Evolutionary conservation across 495 filamentous ascomycete species (phyloP), one percentile per base, ranked within the genome.

Genomic region (Talaromyces ruber): DNA sequence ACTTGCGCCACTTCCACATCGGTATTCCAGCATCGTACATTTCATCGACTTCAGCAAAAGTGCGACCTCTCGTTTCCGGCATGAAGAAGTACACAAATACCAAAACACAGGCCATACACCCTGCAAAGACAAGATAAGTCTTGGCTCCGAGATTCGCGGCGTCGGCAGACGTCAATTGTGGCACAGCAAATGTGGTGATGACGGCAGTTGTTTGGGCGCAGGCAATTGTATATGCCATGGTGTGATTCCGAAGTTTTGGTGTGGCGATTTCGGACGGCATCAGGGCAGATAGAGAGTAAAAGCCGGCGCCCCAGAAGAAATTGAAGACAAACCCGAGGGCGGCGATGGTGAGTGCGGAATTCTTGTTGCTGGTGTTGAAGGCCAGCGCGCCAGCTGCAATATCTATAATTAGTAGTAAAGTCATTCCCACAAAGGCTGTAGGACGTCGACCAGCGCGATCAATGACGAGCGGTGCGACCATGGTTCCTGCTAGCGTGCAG

Each of bases 31-130:
- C 74, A 65, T 77, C 78, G 59, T 82, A 83, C 73, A 82, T 82
- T 71, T 82, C 80, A 65, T 82, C 73, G 5, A 83, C 77, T 64
- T 83, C 80, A 11, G 77, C 79, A 32, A 82, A 72, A 1, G 79
- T 82, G 34, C 82, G 70, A 58, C 80, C 76, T 6, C 72, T 68
- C 0, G 82, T 84, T 67, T 84, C 82, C 0, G 81, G 80, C 60
- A 84, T 68, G 32, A 70, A 79, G 29, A 84, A 70, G 59, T 74
- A 84, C 4, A 77, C 74, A 68, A 78, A 84, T 1, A 81, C 64
- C 26, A 80, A 70, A 52, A 81, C 75, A 12, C 51, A 66, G 25
- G 64, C 68, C 74, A 75, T 75, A 29, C 71, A 75, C 2, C 72
- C 74, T 0, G 71, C 72, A 58, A 75, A 76, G 24, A 76, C 55